Percentiles rank a stretch among this genome's conserved stretches.
Conservation (phyloP, 306 rosid species). For the Lotus japonicus region DNA sequence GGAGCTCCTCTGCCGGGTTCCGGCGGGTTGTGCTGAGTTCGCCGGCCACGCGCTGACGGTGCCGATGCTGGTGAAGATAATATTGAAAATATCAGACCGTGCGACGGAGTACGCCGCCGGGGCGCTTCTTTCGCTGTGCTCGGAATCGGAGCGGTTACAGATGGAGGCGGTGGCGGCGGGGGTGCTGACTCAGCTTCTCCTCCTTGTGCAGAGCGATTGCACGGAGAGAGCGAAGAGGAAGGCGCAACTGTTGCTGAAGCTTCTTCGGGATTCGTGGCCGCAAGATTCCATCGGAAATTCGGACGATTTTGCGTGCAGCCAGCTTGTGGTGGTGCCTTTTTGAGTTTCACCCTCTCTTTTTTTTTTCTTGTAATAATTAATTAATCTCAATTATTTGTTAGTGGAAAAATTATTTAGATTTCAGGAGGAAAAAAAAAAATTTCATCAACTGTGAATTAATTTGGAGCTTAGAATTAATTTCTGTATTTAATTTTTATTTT, state of each 20-base stretch:
- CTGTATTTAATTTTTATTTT: constrained; percentile 33
- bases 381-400: constrained; percentile 23
- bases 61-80: constrained; percentile 76
- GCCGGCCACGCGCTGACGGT: constrained; percentile 70
- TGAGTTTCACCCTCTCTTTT: not conserved
- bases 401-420: not conserved
- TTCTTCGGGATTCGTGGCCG: constrained; percentile 99
- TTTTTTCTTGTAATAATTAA: constrained; percentile 23
- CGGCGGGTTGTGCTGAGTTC: constrained; percentile 52
- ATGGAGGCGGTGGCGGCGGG: constrained; percentile 82
- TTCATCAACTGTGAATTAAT: too few species aligned
- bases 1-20: constrained; percentile 66
- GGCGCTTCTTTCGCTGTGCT: constrained; percentile 74
- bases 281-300: constrained; percentile 70
- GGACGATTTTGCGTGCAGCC: constrained; percentile 75
- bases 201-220: constrained; percentile 88
- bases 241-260: constrained; percentile 85
- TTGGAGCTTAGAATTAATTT: constrained; percentile 27
- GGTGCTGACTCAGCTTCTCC: constrained; percentile 64
- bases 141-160: constrained; percentile 53
- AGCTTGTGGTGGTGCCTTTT: constrained; percentile 52
- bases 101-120: constrained; percentile 95
- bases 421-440: not conserved
- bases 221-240: constrained; percentile 88
- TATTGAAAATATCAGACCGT: constrained; percentile 69